phyloP scores from a whole-genome alignment of 805 yeast species.

The Wickerhamomyces xylosicus region DNA sequence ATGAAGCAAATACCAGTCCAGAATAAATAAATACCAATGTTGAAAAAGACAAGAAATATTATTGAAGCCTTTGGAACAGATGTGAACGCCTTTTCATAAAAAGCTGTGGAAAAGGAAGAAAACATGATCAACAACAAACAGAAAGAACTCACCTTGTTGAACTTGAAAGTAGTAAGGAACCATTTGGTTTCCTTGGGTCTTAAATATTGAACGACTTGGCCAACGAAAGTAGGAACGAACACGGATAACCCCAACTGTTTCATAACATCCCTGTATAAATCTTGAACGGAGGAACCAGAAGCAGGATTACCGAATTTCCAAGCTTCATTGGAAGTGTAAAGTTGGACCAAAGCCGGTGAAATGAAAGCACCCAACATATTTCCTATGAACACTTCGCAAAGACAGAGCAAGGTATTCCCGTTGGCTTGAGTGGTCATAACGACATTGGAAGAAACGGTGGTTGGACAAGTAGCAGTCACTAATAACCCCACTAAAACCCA shows the following conservation, averaged over 20 bases:
- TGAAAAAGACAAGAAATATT: slow-evolving; percentile 73
- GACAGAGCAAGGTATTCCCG: slow-evolving; percentile 69
- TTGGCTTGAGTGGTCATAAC: slow-evolving; percentile 84
- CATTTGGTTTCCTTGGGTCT: slow-evolving; percentile 57
- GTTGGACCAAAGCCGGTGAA: slow-evolving; percentile 75
- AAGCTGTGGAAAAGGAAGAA: slow-evolving; percentile 79
- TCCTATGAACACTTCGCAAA: slow-evolving; percentile 81
- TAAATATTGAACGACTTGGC: slow-evolving; percentile 69
- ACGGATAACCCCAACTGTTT: slow-evolving; percentile 79
- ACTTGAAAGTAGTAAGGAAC: slow-evolving; percentile 43
- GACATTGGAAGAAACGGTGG: slow-evolving; percentile 86
- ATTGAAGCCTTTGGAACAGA: slow-evolving; percentile 58
- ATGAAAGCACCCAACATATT: slow-evolving; percentile 79
- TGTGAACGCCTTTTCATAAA: slow-evolving; percentile 70
- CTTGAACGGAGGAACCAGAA: slow-evolving; percentile 36
- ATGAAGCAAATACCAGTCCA: slow-evolving; percentile 58
- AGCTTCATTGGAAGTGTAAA: slow-evolving; percentile 42
- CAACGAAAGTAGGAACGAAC: slow-evolving; percentile 81
- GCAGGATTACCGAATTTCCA: slow-evolving; percentile 84
- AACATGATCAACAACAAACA: slow-evolving; percentile 73
- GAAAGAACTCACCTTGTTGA: slow-evolving; percentile 68
- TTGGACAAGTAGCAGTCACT: slow-evolving; percentile 81
- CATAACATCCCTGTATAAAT: slow-evolving; percentile 68
- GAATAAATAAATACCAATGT: slow-evolving; percentile 67
- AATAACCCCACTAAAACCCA: slow-evolving; percentile 79